phyloP scores from a whole-genome alignment of 768 basidiomycete species.

The Porphyrellus cyaneotinctus region DNA sequence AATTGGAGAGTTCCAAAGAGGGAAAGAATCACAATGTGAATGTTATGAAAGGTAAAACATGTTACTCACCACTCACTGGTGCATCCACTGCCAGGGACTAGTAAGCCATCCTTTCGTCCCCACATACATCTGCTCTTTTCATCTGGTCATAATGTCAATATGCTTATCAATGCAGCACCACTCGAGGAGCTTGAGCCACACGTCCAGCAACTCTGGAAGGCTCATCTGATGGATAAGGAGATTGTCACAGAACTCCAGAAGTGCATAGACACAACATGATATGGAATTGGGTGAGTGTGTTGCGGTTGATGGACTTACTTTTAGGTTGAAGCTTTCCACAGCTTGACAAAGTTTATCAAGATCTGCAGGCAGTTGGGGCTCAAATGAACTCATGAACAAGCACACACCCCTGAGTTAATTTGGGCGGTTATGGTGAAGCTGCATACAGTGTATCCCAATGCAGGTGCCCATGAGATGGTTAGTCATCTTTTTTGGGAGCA shows the following conservation, averaged over 20 bases:
- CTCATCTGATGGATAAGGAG: not conserved
- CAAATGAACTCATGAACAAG: not conserved
- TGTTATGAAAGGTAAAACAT: too few relatives aligned
- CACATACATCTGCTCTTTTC: too few relatives aligned
- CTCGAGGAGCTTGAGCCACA: not conserved
- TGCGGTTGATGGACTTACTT: too few relatives aligned
- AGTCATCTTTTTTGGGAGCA: not conserved
- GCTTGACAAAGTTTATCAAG: too few relatives aligned
- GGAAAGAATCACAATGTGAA: too few relatives aligned
- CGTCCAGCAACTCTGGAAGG: not conserved
- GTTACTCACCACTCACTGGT: too few relatives aligned
- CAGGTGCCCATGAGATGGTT: not conserved
- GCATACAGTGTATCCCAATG: not conserved
- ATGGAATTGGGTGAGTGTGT: not conserved
- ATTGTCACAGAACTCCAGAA: not conserved
- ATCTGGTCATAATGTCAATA: too few relatives aligned
- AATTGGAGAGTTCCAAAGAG: too few relatives aligned
- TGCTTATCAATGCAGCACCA: too few relatives aligned
- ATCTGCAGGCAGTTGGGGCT: not conserved
- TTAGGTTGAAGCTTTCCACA: not conserved
- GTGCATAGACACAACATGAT: not conserved
- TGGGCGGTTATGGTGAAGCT: not conserved
- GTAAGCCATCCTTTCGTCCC: too few relatives aligned
- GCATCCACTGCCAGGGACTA: too few relatives aligned
- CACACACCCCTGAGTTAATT: not conserved